Conservation (phyloP, 805 yeast genomes). For the Novakomyces olei region DNA sequence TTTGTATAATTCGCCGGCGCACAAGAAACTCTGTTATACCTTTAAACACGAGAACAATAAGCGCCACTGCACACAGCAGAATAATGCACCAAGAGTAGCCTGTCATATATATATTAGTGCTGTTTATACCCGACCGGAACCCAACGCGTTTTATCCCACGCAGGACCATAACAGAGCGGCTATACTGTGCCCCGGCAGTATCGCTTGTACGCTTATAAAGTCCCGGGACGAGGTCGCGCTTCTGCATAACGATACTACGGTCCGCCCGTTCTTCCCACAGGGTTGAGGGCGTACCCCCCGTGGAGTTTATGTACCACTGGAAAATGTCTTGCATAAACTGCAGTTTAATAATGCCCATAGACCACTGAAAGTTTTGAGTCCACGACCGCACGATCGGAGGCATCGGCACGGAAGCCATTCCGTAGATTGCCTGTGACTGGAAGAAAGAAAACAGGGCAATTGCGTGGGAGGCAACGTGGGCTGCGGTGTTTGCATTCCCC, state of each 20-base stretch:
- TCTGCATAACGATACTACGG: conserved; percentile 67
- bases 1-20: conserved; percentile 34
- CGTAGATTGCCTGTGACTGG: conserved; percentile 75
- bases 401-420: conserved; percentile 88
- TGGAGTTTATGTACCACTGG: conserved; percentile 85
- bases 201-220: conserved; percentile 4
- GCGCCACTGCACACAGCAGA: conserved; percentile 36
- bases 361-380: conserved; percentile 94
- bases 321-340: conserved; percentile 50
- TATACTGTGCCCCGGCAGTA: not conserved
- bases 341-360: conserved; percentile 69
- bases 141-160: conserved; percentile 89
- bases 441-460: conserved; percentile 81
- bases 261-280: conserved; percentile 39
- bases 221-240: conserved; percentile 17
- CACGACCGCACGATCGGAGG: conserved; percentile 97
- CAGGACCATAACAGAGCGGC: conserved; percentile 33
- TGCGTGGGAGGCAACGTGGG: conserved; percentile 92
- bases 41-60: conserved; percentile 36
- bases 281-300: conserved; percentile 75
- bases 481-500: conserved; percentile 82
- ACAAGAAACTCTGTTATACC: conserved; percentile 43
- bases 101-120: conserved; percentile 68
- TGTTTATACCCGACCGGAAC: conserved; percentile 60
- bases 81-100: conserved; percentile 67